Conservation (phyloP, 2,329 filamentous ascomycete species). For the Stachybotrys chartarum region DNA sequence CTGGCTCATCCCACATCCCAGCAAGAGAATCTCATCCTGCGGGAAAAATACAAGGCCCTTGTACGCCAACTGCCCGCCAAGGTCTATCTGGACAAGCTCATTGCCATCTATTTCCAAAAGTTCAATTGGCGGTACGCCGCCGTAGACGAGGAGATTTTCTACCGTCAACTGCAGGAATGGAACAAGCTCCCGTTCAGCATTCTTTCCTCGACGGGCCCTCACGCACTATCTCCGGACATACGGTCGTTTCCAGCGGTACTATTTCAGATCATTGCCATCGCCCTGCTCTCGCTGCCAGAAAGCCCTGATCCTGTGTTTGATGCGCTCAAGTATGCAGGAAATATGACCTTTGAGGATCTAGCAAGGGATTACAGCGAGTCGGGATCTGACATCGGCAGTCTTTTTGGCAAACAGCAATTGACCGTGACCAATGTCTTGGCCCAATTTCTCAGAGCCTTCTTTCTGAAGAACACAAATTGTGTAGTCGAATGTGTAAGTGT, state of each 20-base stretch:
- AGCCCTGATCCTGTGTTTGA: constrained; percentile 42
- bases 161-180: constrained; percentile 46
- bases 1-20: constrained; percentile 7
- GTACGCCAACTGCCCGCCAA: constrained; percentile 51
- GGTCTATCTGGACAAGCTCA: constrained; percentile 45
- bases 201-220: constrained; percentile 41
- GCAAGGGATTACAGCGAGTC: constrained; percentile 55
- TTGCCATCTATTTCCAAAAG: constrained; percentile 47
- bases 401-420: constrained; percentile 51
- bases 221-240: constrained; percentile 41
- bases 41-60: constrained; percentile 51
- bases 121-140: constrained; percentile 54
- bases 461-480: constrained; percentile 51
- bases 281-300: constrained; percentile 44
- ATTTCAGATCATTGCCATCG: constrained; percentile 50
- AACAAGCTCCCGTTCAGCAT: constrained; percentile 43
- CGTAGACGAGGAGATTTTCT: constrained; percentile 46
- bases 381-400: constrained; percentile 41
- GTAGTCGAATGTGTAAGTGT: constrained; percentile 46
- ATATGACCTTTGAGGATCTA: constrained; percentile 54
- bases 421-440: constrained; percentile 50
- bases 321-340: constrained; percentile 49
- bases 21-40: constrained; percentile 28
- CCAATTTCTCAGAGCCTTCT: constrained; percentile 47
- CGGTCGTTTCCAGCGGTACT: constrained; percentile 52